Evolutionary conservation across 176 grass and related monocot genomes (phyloP).

Genomic region (Secale cereale): DNA sequence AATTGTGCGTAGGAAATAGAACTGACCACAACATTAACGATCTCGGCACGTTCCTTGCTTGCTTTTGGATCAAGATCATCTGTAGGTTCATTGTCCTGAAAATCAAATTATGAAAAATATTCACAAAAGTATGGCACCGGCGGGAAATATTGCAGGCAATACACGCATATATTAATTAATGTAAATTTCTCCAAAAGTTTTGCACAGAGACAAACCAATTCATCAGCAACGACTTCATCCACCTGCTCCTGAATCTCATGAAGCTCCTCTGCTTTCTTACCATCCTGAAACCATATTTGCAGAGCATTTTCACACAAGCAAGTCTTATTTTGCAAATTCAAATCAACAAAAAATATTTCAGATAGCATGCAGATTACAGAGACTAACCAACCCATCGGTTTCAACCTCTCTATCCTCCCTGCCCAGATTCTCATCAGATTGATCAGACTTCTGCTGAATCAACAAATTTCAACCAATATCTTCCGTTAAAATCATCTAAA

Average conservation of each 20-base stretch:
- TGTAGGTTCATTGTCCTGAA: background rate
- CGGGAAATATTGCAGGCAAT: background rate
- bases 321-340: background rate
- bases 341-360: background rate
- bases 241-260: background rate
- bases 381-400: slow-evolving; percentile 21
- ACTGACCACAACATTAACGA: background rate
- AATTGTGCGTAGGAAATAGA: background rate
- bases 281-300: slow-evolving; percentile 12
- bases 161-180: background rate
- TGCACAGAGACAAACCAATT: slow-evolving; percentile 22
- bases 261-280: background rate
- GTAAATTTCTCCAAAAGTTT: background rate
- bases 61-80: background rate
- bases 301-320: background rate
- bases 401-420: background rate
- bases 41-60: background rate
- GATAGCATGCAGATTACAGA: background rate
- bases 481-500: background rate
- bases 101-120: background rate
- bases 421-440: background rate
- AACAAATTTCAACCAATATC: background rate
- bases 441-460: background rate
- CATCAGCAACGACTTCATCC: background rate
- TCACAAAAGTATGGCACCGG: background rate